These are phyloP conservation scores for Diplodia corticola DNA, from an alignment of 2,329 filamentous ascomycete genomes.

Conservation along the genomic window DNA sequence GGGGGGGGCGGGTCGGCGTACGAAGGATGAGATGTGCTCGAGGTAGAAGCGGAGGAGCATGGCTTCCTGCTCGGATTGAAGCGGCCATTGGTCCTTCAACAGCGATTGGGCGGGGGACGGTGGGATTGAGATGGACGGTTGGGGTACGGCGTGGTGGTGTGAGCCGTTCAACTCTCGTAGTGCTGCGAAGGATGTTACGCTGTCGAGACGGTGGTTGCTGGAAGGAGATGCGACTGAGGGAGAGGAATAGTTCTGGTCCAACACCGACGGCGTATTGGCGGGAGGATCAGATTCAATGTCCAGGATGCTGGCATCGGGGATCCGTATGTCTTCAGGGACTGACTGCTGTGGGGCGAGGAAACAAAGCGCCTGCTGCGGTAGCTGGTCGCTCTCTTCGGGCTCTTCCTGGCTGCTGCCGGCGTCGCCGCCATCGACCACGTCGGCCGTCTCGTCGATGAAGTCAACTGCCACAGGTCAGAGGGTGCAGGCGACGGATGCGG, in stretches of 20 bases:
- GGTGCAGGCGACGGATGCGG: background rate
- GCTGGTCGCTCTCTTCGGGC: background rate
- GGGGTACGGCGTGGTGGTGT: constrained; percentile 4
- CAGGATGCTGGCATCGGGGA: background rate
- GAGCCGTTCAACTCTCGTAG: constrained; percentile 26
- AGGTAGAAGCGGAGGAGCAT: constrained; percentile 41
- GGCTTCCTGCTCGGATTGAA: constrained; percentile 40
- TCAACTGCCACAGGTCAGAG: constrained; percentile 34
- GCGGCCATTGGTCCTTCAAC: constrained; percentile 36
- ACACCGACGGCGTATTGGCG: background rate
- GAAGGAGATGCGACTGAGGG: constrained; percentile 23
- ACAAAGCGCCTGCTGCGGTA: background rate
- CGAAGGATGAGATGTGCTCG: constrained; percentile 39
- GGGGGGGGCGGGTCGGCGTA: constrained; percentile 25
- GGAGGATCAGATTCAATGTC: background rate
- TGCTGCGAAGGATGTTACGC: constrained; percentile 24
- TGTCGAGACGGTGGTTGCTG: constrained; percentile 21
- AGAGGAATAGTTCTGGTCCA: background rate
- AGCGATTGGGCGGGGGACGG: constrained; percentile 33
- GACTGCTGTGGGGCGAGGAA: background rate
- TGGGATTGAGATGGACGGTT: background rate
- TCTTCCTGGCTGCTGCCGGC: constrained; percentile 26
- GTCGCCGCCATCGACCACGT: constrained; percentile 37
- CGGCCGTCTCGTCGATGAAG: constrained; percentile 39
- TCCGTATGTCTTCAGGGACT: background rate